Evolutionary conservation across 352 stramenopile species (phyloP).

Genomic region (Plasmopara viticola): DNA sequence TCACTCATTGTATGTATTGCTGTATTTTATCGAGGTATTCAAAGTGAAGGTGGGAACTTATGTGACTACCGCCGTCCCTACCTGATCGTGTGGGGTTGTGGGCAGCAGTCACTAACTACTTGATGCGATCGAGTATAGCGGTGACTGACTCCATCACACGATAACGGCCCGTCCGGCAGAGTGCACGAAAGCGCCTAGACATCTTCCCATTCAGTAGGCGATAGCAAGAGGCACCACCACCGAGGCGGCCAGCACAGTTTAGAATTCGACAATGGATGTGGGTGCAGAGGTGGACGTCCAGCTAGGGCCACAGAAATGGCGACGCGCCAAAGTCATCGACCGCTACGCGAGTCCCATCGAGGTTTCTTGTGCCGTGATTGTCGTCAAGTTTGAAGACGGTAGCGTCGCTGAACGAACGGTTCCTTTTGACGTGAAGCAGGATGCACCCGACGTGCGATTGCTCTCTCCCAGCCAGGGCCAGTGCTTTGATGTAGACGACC

Average conservation of each 20-base stretch:
- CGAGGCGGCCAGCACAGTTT: conserved; percentile 10
- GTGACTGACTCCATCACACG: conserved; percentile 12
- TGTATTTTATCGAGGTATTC: too few relatives aligned
- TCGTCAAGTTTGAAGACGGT: conserved; percentile 65
- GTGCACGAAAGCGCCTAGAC: conserved; percentile 15
- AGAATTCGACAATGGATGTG: conserved; percentile 46
- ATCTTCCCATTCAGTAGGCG: conserved; percentile 13
- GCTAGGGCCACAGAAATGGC: conserved; percentile 37
- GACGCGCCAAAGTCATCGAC: conserved; percentile 48
- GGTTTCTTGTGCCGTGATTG: conserved; percentile 38
- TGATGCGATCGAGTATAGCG: conserved; percentile 7
- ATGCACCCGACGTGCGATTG: conserved; percentile 27
- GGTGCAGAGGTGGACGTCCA: conserved; percentile 59
- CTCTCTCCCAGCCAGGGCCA: conserved; percentile 8
- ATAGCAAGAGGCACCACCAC: conserved; percentile 4
- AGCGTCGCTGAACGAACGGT: conserved; percentile 40
- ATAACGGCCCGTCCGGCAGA: conserved; percentile 17
- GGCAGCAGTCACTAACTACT: conserved; percentile 3
- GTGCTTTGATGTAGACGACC: conserved; percentile 66
- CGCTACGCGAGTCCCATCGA: conserved; percentile 57
- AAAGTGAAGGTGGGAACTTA: too few relatives aligned
- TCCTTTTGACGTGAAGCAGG: conserved; percentile 28
- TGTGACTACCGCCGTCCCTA: too few relatives aligned
- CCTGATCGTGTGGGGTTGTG: conserved; percentile 12
- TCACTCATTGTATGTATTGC: not conserved